phyloP scores from a whole-genome alignment of 352 stramenopile genomes.

The Pythium folliculosum region DNA sequence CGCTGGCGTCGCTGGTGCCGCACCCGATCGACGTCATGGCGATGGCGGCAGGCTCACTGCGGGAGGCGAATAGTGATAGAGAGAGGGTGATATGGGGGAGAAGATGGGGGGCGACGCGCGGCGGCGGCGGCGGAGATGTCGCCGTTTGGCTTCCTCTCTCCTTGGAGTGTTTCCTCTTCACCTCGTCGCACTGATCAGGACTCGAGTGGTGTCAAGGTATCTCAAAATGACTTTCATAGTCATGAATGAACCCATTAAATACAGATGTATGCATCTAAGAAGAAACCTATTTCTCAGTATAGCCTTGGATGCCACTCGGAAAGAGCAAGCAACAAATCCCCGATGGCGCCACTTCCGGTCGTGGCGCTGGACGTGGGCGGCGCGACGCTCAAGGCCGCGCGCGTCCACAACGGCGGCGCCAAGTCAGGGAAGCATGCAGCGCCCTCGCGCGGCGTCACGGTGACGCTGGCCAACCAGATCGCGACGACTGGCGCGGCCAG shows the following conservation, averaged over 20 bases:
- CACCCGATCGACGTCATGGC: not conserved
- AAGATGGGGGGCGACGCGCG: not conserved
- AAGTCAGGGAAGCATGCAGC: constrained; percentile 5
- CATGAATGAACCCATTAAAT: too few species aligned
- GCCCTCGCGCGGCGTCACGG: not conserved
- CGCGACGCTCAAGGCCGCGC: constrained; percentile 62
- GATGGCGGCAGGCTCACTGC: too few species aligned
- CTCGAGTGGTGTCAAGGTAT: too few species aligned
- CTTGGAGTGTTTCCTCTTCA: not conserved
- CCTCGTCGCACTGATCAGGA: too few species aligned
- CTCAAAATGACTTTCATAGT: too few species aligned
- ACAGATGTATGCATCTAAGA: too few species aligned
- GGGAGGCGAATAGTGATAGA: too few species aligned
- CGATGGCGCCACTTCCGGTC: constrained; percentile 25
- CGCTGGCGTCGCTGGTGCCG: not conserved
- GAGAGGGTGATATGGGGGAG: too few species aligned
- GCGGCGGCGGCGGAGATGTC: not conserved
- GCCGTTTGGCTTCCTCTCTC: not conserved
- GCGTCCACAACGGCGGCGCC: constrained; percentile 25
- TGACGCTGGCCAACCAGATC: constrained; percentile 57
- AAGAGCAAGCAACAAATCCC: too few species aligned
- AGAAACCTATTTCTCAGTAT: too few species aligned
- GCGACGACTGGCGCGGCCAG: constrained; percentile 29
- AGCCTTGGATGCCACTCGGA: not conserved
- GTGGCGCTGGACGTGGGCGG: constrained; percentile 63